Conservation (phyloP, 163 green algal genomes). For the Prototheca stagnorum region DNA sequence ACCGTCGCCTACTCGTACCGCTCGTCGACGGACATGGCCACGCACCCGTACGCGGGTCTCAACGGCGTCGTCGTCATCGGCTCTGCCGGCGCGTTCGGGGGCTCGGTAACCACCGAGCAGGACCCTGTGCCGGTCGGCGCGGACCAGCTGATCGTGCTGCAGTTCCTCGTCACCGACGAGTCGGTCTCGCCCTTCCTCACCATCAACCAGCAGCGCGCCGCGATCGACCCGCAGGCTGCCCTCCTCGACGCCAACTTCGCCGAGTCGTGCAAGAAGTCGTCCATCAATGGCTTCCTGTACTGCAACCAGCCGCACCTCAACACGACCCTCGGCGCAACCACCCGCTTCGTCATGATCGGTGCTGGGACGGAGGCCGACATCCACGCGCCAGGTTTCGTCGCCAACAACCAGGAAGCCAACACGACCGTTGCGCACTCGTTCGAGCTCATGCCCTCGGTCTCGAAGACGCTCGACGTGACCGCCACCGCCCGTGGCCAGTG, state of each 20-base stretch:
- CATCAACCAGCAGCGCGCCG: constrained; percentile 6
- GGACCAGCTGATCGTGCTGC: constrained; percentile 23
- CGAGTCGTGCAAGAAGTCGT: constrained; percentile 33
- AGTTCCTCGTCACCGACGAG: constrained; percentile 25
- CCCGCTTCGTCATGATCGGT: constrained; percentile 45
- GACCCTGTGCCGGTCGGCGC: constrained; percentile 12
- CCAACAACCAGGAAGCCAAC: constrained; percentile 15
- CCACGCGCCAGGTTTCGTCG: constrained; percentile 56
- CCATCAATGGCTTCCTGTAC: constrained; percentile 54
- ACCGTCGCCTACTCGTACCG: constrained; percentile 23
- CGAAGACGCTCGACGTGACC: constrained; percentile 4
- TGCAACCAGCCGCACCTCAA: constrained; percentile 45
- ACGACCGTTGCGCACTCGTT: constrained; percentile 10
- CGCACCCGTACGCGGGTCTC: constrained; percentile 23
- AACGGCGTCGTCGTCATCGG: constrained; percentile 19
- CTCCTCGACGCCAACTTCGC: constrained; percentile 7
- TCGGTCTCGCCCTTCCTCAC: constrained; percentile 4
- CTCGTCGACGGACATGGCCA: constrained; percentile 16
- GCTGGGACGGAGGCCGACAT: constrained; percentile 45
- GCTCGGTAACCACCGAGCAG: not conserved
- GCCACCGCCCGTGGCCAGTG: constrained; percentile 1
- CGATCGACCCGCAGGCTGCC: not conserved
- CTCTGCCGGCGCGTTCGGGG: constrained; percentile 3
- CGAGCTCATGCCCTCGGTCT: constrained; percentile 12
- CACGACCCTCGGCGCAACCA: constrained; percentile 21